Evolutionary conservation across 2,329 filamentous ascomycete genomes (phyloP).

Genomic region (Claviceps pusilla): DNA sequence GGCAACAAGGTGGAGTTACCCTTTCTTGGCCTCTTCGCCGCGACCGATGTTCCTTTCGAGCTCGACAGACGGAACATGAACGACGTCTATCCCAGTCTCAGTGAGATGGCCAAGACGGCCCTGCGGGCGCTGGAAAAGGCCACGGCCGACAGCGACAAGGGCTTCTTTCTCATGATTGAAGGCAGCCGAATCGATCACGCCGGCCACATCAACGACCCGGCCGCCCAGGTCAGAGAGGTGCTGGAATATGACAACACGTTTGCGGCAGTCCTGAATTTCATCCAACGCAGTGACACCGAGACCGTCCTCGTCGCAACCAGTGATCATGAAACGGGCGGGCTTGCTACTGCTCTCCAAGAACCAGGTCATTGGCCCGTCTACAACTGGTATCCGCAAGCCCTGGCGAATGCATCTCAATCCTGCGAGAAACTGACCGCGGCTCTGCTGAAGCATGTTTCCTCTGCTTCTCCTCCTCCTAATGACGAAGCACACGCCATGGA

Average conservation of each 20-base stretch:
- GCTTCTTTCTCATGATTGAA: conserved; percentile 98
- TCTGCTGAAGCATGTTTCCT: conserved; percentile 44
- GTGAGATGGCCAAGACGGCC: conserved; percentile 80
- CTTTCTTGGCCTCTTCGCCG: conserved; percentile 71
- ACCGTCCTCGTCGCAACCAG: conserved; percentile 79
- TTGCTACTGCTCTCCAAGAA: conserved; percentile 60
- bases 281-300: conserved; percentile 56
- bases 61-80: conserved; percentile 71
- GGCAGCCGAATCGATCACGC: conserved; percentile 93
- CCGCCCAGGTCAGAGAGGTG: conserved; percentile 77
- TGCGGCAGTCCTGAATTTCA: conserved; percentile 66
- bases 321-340: conserved; percentile 90
- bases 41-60: conserved; percentile 77
- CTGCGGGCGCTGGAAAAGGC: conserved; percentile 66
- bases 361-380: conserved; percentile 40
- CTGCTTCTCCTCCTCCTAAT: background rate
- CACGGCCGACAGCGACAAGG: conserved; percentile 69
- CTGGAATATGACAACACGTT: conserved; percentile 89
- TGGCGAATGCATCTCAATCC: conserved; percentile 63
- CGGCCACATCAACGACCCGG: conserved; percentile 71
- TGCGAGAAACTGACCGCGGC: conserved; percentile 53
- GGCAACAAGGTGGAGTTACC: conserved; percentile 61
- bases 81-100: conserved; percentile 71
- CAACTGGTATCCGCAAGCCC: conserved; percentile 67
- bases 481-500: background rate